phyloP scores from a whole-genome alignment of 2,329 filamentous ascomycete species.

The Grosmannia clavigera region DNA sequence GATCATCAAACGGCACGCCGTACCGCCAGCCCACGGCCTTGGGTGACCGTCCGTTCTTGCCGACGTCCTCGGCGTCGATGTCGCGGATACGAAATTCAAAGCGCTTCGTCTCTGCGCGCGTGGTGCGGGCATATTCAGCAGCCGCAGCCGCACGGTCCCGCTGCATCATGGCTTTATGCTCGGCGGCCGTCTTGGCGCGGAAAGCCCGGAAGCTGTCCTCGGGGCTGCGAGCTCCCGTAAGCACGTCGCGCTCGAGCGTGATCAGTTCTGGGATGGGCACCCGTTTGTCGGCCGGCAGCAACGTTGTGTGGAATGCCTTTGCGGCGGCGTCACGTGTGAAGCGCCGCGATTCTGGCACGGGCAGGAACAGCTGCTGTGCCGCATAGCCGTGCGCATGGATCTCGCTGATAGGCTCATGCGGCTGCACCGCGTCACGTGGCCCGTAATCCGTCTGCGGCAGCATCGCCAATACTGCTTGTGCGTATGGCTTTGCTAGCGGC shows the following conservation, averaged over 20 bases:
- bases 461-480: conserved; percentile 65
- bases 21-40: conserved; percentile 49
- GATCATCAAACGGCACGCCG: conserved; percentile 49
- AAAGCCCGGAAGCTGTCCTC: conserved; percentile 4
- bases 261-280: conserved; percentile 53
- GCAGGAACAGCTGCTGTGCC: conserved; percentile 52
- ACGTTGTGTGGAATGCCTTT: conserved; percentile 46
- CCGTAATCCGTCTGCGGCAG: conserved; percentile 55
- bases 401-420: conserved; percentile 52
- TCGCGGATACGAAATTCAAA: conserved; percentile 53
- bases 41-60: conserved; percentile 37
- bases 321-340: conserved; percentile 56
- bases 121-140: conserved; percentile 27
- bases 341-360: conserved; percentile 48
- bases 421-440: conserved; percentile 32
- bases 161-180: conserved; percentile 5
- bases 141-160: conserved; percentile 21
- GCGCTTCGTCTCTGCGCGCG: conserved; percentile 29
- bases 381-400: conserved; percentile 49
- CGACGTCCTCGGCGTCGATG: conserved; percentile 43
- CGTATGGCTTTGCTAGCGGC: conserved; percentile 63
- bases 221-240: conserved; percentile 20
- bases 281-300: conserved; percentile 48
- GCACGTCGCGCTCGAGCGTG: conserved; percentile 36
- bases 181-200: conserved; percentile 22